Evolutionary conservation across 345 rosid species (phyloP).

Genomic region (Moricandia arvensis): DNA sequence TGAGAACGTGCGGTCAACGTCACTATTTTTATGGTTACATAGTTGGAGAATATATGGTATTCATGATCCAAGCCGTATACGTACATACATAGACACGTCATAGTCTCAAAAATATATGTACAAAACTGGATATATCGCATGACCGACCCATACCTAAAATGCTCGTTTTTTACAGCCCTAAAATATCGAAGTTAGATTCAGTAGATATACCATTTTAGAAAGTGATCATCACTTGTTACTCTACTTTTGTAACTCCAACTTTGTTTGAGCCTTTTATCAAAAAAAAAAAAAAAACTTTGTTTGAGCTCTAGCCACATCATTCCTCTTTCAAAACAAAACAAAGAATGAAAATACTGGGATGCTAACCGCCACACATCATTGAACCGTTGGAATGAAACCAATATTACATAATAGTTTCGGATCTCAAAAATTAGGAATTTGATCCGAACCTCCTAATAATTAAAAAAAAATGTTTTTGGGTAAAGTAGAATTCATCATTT

Average conservation of each 20-base stretch:
- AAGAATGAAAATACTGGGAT: background rate
- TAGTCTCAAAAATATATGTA: conserved; percentile 5
- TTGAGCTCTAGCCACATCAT: background rate
- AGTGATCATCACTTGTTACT: conserved; percentile 5
- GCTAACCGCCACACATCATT: background rate
- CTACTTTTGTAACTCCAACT: background rate
- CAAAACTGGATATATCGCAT: conserved; percentile 4
- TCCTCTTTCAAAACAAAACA: background rate
- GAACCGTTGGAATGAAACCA: background rate
- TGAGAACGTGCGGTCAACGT: background rate
- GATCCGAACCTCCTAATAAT: no score
- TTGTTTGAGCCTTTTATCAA: background rate
- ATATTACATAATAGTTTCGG: background rate
- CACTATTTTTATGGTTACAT: background rate
- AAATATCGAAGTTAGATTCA: background rate
- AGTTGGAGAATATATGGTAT: background rate
- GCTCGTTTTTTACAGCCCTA: background rate
- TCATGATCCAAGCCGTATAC: conserved; percentile 24
- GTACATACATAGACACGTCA: background rate
- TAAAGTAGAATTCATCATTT: background rate
- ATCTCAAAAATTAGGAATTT: no score
- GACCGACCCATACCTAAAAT: conserved; percentile 37
- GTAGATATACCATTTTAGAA: background rate
- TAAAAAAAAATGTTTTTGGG: no score
- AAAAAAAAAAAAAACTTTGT: no score